phyloP scores from a whole-genome alignment of 2,329 filamentous ascomycete species.

The Rhynchosporium graminicola region DNA sequence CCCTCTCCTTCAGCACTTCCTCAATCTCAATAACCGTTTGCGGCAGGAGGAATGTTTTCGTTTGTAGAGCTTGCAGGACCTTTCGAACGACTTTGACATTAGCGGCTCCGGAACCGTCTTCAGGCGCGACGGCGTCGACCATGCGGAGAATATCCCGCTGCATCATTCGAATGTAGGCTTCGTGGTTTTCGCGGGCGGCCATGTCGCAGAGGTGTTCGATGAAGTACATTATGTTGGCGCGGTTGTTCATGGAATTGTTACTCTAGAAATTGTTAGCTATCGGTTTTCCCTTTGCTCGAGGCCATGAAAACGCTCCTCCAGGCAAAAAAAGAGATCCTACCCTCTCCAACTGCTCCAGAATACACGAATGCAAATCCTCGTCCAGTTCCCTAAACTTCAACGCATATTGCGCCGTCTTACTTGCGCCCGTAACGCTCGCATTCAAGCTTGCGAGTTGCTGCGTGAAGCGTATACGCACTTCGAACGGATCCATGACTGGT shows the following conservation, averaged over 20 bases:
- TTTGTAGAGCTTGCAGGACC: conserved; percentile 68
- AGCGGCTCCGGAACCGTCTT: conserved; percentile 82
- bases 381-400: conserved; percentile 92
- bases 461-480: conserved; percentile 97
- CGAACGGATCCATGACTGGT: conserved; percentile 70
- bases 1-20: conserved; percentile 74
- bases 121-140: conserved; percentile 87
- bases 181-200: conserved; percentile 61
- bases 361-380: conserved; percentile 96
- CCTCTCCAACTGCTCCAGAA: conserved; percentile 89
- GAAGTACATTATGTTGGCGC: conserved; percentile 99
- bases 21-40: conserved; percentile 80
- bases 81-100: conserved; percentile 92
- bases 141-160: conserved; percentile 89
- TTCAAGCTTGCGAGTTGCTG: conserved; percentile 86
- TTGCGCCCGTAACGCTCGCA: conserved; percentile 82
- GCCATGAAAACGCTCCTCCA: neutral
- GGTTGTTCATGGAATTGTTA: conserved; percentile 85
- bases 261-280: neutral
- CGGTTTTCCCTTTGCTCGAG: neutral
- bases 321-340: conserved; percentile 48
- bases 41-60: conserved; percentile 70
- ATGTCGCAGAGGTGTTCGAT: conserved; percentile 88
- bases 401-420: conserved; percentile 93
- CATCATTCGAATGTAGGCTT: conserved; percentile 89